These are phyloP conservation scores for Curvularia lunata DNA, from an alignment of 2,329 filamentous ascomycete species.

Conservation along the genomic window DNA sequence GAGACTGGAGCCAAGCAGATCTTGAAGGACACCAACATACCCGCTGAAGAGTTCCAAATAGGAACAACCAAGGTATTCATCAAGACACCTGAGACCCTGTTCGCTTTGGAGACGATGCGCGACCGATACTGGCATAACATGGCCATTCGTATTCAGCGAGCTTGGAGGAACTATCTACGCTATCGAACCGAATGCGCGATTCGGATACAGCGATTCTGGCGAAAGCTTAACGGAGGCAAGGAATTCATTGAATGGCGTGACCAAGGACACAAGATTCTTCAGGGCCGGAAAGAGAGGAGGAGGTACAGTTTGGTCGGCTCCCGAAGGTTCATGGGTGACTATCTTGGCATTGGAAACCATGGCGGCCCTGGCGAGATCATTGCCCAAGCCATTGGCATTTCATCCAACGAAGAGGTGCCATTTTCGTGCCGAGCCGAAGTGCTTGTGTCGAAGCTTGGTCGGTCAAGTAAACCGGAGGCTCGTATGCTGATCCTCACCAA, in stretches of 20 bases:
- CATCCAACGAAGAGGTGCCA: constrained; percentile 73
- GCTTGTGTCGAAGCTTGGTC: constrained; percentile 91
- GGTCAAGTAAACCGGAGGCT: constrained; percentile 91
- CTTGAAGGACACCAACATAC: constrained; percentile 94
- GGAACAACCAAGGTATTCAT: constrained; percentile 97
- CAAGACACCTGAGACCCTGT: constrained; percentile 95
- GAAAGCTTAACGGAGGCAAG: constrained; percentile 87
- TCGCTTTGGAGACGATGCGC: constrained; percentile 96
- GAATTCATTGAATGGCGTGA: constrained; percentile 90
- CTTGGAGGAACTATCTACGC: constrained; percentile 94
- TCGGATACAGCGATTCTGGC: constrained; percentile 93
- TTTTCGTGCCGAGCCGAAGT: constrained; percentile 94
- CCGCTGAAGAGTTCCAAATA: constrained; percentile 94
- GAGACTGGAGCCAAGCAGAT: constrained; percentile 91
- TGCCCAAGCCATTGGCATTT: constrained; percentile 74
- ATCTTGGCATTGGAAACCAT: constrained; percentile 83
- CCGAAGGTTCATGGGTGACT: constrained; percentile 91
- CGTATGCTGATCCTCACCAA: constrained; percentile 84
- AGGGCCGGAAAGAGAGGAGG: constrained; percentile 86
- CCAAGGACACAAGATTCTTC: constrained; percentile 81
- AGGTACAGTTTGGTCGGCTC: constrained; percentile 91
- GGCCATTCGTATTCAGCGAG: constrained; percentile 95
- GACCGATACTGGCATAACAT: constrained; percentile 99
- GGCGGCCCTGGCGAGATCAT: constrained; percentile 83
- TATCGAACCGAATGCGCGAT: constrained; percentile 93